Base-by-base conservation (phyloP, 2,329 filamentous ascomycete species). In the Rasamsonia emersonii region DNA sequence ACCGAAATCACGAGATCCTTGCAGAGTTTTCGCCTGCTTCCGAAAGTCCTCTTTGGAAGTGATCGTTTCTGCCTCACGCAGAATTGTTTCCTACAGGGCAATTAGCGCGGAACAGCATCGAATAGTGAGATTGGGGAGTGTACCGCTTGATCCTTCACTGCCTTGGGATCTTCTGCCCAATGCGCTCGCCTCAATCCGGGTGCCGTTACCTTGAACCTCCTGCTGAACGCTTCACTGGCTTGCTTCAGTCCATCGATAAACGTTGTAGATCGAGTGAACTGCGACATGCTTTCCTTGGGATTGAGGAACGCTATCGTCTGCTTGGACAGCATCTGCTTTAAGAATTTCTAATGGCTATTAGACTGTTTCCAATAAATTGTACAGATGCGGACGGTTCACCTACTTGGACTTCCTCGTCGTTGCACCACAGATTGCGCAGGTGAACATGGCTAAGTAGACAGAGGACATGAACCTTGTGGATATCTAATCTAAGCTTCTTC, bases 381-480 rank as follows among this genome's bases (percentile, higher is more conserved):
- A 17, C 9, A 9, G 18, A 32, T 15, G 2, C n/a, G 11, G 6
- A 28, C 32, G 9, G 33, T 19, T 23, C 40, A 11, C 50, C 32
- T 42, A 66, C 70, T 51, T 93, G 85, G 6, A 83, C 73, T 35
- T 70, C 61, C 9, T 63, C 47, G 50, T 89, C 80, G 48, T 93
- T 93, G 60, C 88, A 95, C 86, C 89, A 95, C 33, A 73, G 66
- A 51, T 96, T 98, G 34, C 88, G 77, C 36, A 76, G 67, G 43
- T 82, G 73, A 10, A 79, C 71, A 56, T 96, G 85, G 7, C 77
- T 75, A 10, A 98, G 59, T 2, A 98, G 68, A 52, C 85, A 93
- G 9, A 95, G 62, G 0, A 96, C 43, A 59, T 98, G 88, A 39
- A 78, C 67, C 57, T 89, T 93, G 57, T 98, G 91, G n/a, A 86